Evolutionary conservation across 2,329 filamentous ascomycete species (phyloP).

Genomic region (Aspergillus carbonarius): DNA sequence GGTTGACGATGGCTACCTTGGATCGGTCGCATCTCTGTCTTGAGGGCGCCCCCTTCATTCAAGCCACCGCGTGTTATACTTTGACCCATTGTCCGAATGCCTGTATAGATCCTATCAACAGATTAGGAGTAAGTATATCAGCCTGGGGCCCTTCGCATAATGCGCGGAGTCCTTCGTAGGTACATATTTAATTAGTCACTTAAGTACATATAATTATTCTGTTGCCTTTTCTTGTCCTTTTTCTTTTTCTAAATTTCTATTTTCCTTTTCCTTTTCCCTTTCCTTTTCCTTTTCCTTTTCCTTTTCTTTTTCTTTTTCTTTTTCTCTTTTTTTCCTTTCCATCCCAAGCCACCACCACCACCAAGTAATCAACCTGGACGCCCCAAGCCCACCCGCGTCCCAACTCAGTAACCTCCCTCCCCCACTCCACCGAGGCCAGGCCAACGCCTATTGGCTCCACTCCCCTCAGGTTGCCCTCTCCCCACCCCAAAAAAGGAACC

Average conservation of each 20-base stretch:
- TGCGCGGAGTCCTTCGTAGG: no score
- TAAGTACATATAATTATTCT: not conserved
- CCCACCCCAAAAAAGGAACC: slow-evolving; percentile 14
- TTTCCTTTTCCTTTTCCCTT: not conserved
- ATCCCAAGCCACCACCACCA: not conserved
- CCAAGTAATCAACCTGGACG: slow-evolving; percentile 1
- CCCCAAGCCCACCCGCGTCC: slow-evolving; percentile 15
- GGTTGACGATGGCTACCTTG: not conserved
- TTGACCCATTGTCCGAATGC: not conserved
- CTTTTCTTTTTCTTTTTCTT: not conserved
- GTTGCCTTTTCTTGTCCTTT: not conserved
- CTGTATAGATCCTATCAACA: no score
- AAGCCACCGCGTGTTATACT: not conserved
- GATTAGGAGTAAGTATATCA: no score
- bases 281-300: not conserved
- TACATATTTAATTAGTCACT: no score
- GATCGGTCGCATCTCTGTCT: not conserved
- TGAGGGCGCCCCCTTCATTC: not conserved
- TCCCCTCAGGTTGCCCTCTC: slow-evolving; percentile 13
- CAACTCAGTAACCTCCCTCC: slow-evolving; percentile 10
- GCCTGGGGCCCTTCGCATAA: no score
- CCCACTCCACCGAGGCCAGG: slow-evolving; percentile 10
- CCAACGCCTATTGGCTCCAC: slow-evolving; percentile 20
- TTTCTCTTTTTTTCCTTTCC: not conserved
- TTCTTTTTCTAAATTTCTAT: not conserved